Conservation (phyloP, 352 stramenopile species). For the Saprolegnia parasitica region DNA sequence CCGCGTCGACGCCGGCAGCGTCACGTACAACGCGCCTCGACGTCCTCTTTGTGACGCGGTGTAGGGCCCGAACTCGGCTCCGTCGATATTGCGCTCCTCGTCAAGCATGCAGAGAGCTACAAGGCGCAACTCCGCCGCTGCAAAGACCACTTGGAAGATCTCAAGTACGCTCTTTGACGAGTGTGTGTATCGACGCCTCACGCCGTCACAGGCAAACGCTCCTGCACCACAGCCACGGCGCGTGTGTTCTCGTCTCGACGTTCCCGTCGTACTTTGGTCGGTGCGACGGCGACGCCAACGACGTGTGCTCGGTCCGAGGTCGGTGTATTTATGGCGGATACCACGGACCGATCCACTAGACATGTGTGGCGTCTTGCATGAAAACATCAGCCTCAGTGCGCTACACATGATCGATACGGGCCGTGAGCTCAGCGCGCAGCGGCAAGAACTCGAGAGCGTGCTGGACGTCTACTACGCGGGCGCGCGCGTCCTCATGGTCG, state of each 20-base stretch:
- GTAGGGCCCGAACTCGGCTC: too few species aligned
- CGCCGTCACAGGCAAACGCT: not conserved
- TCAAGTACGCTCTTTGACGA: too few species aligned
- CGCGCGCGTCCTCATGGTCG: too few species aligned
- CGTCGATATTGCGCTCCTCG: not conserved
- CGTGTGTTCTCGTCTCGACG: not conserved
- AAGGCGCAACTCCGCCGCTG: not conserved
- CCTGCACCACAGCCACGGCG: not conserved
- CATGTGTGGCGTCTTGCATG: too few species aligned
- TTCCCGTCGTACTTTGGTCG: not conserved
- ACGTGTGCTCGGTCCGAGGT: not conserved
- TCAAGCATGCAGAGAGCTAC: not conserved
- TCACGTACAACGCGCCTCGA: not conserved
- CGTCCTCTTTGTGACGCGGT: not conserved
- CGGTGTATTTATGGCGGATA: too few species aligned
- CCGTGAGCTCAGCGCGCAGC: too few species aligned
- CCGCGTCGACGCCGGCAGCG: too few species aligned
- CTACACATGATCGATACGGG: too few species aligned
- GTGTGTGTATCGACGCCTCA: not conserved
- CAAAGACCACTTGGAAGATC: not conserved
- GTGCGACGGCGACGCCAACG: not conserved
- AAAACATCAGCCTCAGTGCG: too few species aligned
- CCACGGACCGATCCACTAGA: too few species aligned
- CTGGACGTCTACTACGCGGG: too few species aligned
- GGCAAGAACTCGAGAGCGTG: too few species aligned